Evolutionary conservation across 116 monocot genomes (phyloP), one percentile per base, ranked within the genome.

Genomic region (Iris pallida): DNA sequence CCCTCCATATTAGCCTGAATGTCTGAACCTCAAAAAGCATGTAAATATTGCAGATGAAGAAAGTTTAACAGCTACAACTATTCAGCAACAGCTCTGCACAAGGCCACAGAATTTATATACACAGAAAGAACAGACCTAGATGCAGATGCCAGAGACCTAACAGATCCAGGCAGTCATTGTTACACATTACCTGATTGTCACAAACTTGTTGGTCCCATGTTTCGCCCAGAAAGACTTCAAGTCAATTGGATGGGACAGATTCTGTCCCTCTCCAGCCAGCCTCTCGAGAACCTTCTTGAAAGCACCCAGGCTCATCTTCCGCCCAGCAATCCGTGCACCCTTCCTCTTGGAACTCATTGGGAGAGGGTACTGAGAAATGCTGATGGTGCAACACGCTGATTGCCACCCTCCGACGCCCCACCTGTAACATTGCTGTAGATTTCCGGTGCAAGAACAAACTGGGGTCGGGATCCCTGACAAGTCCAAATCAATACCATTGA

Each of bases 351-450:
- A 73, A 66, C 84, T 96, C 89, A 96, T 91, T 2, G 96, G 96
- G 1, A 96, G 79, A 1, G 96, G 96, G 59, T 89, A 87, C 66
- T 57, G 20, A 0, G 96, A 96, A 4, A 91, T 74, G 20, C 54
- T 86, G 0, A 82, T 96, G 8, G 96, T 96, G 73, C 96, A 96
- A 49, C 96, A 96, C 10, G 92, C 96, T 0, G 89, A 96, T 54
- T 96, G 96, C 96, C 96, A 96, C 8, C 96, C 96, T 5, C 96
- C 92, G 8, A 79, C 67, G n/a, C 96, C 96, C 96, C 96, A 96
- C 53, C 92, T 68, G 64, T 96, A 91, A 59, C 96, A 96, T 15
- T 84, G 89, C 57, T 92, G 92, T 0, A 80, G 83, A 4, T 46
- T 58, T 0, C 92, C 96, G 0, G 96, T 96, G 73, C 96, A 96